Base-by-base conservation (phyloP, 2,329 filamentous ascomycete species). In the Colletotrichum destructivum region DNA sequence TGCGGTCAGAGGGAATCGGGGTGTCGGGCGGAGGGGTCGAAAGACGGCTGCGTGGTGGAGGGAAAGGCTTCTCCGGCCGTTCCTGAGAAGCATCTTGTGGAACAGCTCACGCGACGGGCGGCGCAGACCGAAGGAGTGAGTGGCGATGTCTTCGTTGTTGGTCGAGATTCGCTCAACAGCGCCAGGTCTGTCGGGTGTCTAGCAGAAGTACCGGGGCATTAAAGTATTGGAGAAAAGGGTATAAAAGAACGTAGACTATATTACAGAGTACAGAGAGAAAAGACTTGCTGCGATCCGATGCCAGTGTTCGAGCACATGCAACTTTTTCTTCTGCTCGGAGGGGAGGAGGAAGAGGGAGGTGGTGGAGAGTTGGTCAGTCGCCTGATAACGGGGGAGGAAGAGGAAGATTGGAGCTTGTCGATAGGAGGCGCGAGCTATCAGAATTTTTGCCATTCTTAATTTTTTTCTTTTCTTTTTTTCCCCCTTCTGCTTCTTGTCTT, bases 31-130 rank as follows among this genome's bases (percentile, higher is more conserved):
- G 5, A 62, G 60, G 13, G 67, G 56, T 49, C 67, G 68, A n/a
- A 69, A 62, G 2, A 60, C 35, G 44, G 64, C 61, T 15, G 67
- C 73, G 31, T 66, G 73, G 23, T 74, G 73, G 23, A 74, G 71
- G 21, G 67, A 66, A 31, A 74, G 64, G 54, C 62, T 56, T 64
- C 65, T 62, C 51, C 71, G 67, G 64, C 63, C 49, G 44, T 66
- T 61, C 60, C 73, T 71, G 23, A 68, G 52, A 40, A 74, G 73
- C 73, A 74, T 74, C 42, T 68, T 73, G 52, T 38, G 35, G 9
- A 38, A 54, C 49, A 15, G 52, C 44, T 67, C 60, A 55, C 49
- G 56, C 49, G 64, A 60, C 38, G 18, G 44, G 56, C 16, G 62
- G 38, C 23, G 62, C 52, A 59, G 56, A 51, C 40, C 61, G 31